These are phyloP conservation scores for Ogataea trehalophila DNA, from an alignment of 805 yeast species.

Conservation along the genomic window DNA sequence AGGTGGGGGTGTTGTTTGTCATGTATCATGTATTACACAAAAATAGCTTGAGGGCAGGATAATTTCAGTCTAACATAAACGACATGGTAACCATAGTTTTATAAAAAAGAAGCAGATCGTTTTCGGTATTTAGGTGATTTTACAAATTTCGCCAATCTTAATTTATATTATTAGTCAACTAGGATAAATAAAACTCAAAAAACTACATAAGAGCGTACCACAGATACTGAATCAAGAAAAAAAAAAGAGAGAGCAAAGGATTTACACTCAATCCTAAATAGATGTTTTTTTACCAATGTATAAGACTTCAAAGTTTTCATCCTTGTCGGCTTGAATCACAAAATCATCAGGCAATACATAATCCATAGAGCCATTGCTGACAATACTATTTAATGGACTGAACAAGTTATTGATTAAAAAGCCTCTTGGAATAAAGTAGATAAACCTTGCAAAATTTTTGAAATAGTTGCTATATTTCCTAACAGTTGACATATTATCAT, in stretches of 20 bases:
- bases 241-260: neutral
- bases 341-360: conserved; percentile 14
- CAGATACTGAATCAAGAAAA: neutral
- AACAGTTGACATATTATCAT: conserved; percentile 2
- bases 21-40: too few species aligned
- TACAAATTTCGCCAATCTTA: too few species aligned
- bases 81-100: too few species aligned
- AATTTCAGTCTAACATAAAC: too few species aligned
- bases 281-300: conserved; percentile 18
- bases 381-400: conserved; percentile 15
- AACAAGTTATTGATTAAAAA: conserved; percentile 12
- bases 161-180: too few species aligned
- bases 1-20: too few species aligned
- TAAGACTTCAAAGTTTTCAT: conserved; percentile 18
- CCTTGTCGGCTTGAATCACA: conserved; percentile 1
- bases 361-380: conserved; percentile 15
- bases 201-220: neutral
- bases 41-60: too few species aligned
- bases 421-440: conserved; percentile 5
- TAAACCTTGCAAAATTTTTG: neutral
- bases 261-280: conserved; percentile 1
- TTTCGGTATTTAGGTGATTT: too few species aligned
- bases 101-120: too few species aligned
- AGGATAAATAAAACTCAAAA: too few species aligned
- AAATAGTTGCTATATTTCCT: neutral